Evolutionary conservation across 768 basidiomycete species (phyloP).

Genomic region (Boletus sp.): DNA sequence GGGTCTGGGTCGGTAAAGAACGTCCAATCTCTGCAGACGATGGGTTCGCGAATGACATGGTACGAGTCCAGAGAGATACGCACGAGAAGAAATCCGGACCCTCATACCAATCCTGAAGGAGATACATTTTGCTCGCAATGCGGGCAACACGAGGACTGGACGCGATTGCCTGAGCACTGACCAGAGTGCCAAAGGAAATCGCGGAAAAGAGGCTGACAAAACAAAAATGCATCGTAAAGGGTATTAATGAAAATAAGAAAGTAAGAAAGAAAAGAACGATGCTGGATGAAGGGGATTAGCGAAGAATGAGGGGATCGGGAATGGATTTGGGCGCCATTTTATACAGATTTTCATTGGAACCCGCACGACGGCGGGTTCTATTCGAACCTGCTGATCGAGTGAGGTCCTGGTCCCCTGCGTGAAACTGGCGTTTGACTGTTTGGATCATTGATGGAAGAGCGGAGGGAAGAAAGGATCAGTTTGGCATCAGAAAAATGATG

Average conservation of each 20-base stretch:
- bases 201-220: conserved; percentile 25
- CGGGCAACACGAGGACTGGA: conserved; percentile 12
- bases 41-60: background rate
- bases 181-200: conserved; percentile 32
- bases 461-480: background rate
- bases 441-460: background rate
- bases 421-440: conserved; percentile 13
- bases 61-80: conserved; percentile 12
- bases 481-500: background rate
- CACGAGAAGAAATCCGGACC: conserved; percentile 59
- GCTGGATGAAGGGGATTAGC: background rate
- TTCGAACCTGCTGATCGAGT: conserved; percentile 40
- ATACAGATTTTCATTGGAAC: background rate
- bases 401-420: conserved; percentile 13
- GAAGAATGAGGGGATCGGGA: background rate
- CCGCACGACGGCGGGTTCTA: conserved; percentile 18
- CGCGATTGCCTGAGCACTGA: conserved; percentile 21
- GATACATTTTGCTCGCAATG: conserved; percentile 27
- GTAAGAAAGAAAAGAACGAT: background rate
- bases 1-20: conserved; percentile 65
- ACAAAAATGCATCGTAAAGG: conserved; percentile 21
- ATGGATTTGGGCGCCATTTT: background rate
- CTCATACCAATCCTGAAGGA: conserved; percentile 34
- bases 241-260: background rate
- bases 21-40: conserved; percentile 51